phyloP scores from a whole-genome alignment of 2,329 filamentous ascomycete species.

The Monilinia aucupariae region DNA sequence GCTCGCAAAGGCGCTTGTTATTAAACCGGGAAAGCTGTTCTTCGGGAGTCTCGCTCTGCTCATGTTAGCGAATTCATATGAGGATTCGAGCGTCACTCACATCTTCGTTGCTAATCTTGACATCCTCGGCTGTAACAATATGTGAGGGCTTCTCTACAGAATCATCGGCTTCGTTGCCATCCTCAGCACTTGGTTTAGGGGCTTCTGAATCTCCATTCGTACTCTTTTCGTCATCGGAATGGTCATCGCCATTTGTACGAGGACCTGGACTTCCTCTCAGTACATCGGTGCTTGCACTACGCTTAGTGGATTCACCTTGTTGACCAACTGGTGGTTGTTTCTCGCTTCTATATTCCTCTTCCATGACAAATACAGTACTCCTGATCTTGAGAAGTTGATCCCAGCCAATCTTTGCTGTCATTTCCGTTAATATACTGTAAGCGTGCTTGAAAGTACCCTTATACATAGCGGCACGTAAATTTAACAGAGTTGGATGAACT shows the following conservation, averaged over 20 bases:
- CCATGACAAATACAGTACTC: slow-evolving; percentile 98
- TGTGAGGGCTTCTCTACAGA: slow-evolving; percentile 74
- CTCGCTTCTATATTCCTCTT: slow-evolving; percentile 93
- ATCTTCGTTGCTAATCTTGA: slow-evolving; percentile 69
- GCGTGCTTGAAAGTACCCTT: slow-evolving; percentile 94
- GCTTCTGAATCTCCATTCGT: slow-evolving; percentile 31
- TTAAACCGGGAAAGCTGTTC: slow-evolving; percentile 83
- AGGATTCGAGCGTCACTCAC: slow-evolving; percentile 41
- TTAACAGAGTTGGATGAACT: slow-evolving; percentile 79
- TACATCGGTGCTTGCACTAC: slow-evolving; percentile 74
- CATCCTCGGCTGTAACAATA: slow-evolving; percentile 69
- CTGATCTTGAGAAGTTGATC: slow-evolving; percentile 90
- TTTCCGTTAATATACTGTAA: slow-evolving; percentile 88
- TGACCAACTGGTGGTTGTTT: slow-evolving; percentile 56
- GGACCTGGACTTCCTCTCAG: slow-evolving; percentile 65
- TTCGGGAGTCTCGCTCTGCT: slow-evolving; percentile 57
- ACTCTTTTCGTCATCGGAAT: slow-evolving; percentile 33
- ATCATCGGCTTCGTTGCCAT: slow-evolving; percentile 27
- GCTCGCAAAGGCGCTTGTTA: slow-evolving; percentile 93
- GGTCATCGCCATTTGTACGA: slow-evolving; percentile 41
- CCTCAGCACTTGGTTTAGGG: slow-evolving; percentile 27
- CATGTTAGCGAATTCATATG: slow-evolving; percentile 28
- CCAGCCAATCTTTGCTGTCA: slow-evolving; percentile 96
- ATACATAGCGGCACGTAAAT: slow-evolving; percentile 81
- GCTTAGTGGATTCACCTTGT: slow-evolving; percentile 43